These are phyloP conservation scores for Rhynchospora tenuis DNA, from an alignment of 176 grass and related monocot species.

Conservation along the genomic window DNA sequence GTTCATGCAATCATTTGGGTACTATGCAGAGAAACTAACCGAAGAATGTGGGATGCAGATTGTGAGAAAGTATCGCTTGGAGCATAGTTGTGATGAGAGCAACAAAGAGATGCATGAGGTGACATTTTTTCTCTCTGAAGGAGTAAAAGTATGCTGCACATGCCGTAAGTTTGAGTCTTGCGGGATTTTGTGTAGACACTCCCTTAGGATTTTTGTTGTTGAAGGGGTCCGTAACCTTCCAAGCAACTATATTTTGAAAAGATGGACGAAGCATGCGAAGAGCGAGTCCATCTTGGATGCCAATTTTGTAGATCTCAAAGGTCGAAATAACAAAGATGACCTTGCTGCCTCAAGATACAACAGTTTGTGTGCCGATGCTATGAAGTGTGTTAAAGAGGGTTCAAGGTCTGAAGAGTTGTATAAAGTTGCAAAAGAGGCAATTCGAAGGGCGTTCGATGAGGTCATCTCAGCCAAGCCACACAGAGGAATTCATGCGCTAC, in stretches of 20 bases:
- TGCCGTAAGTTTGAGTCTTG: conserved; percentile 81
- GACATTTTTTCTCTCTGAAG: conserved; percentile 41
- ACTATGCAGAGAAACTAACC: conserved; percentile 60
- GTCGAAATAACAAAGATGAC: conserved; percentile 31
- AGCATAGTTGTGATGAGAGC: conserved; percentile 48
- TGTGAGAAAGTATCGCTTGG: conserved; percentile 36
- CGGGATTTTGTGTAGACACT: conserved; percentile 89
- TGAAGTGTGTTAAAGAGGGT: conserved; percentile 75
- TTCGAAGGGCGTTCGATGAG: conserved; percentile 57
- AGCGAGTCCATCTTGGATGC: conserved; percentile 41
- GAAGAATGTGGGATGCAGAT: conserved; percentile 12
- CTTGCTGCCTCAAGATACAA: conserved; percentile 45
- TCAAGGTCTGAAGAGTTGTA: conserved; percentile 55
- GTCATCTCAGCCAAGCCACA: conserved; percentile 50
- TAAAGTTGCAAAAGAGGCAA: conserved; percentile 74
- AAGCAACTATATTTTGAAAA: conserved; percentile 75
- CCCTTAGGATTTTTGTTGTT: conserved; percentile 63
- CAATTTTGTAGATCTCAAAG: conserved; percentile 55
- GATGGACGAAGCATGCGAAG: conserved; percentile 94
- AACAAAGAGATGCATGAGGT: conserved; percentile 57
- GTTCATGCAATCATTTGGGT: conserved; percentile 82
- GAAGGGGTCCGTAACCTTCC: conserved; percentile 65
- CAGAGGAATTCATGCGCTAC: conserved; percentile 30
- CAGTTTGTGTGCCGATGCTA: conserved; percentile 54
- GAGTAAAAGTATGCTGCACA: conserved; percentile 48